A percentile compares a stretch with the other conserved stretches of the same genome.
Conservation (phyloP, 139 green algal species). For the Dunaliella primolecta region DNA sequence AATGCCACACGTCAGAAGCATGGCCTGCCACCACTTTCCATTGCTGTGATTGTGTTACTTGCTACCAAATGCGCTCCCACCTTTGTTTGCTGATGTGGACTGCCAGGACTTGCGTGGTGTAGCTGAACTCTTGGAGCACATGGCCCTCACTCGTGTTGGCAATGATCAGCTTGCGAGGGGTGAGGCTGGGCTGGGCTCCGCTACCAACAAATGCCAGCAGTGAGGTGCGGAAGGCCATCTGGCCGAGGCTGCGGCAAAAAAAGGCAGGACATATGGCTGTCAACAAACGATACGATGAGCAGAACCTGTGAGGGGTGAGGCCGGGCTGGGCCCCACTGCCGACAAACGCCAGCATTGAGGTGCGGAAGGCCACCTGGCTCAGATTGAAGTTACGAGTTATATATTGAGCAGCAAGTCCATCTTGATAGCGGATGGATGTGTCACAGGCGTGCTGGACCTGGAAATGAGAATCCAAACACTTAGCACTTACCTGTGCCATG, state of each 20-base stretch:
- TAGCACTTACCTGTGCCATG: no score
- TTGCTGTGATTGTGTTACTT: no score
- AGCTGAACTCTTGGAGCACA: conserved; percentile 52
- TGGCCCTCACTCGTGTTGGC: conserved; percentile 61
- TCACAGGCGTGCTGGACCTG: no score
- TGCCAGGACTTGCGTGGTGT: conserved; percentile 61
- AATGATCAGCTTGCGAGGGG: conserved; percentile 70
- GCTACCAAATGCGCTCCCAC: no score
- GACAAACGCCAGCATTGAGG: conserved; percentile 73
- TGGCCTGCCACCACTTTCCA: no score
- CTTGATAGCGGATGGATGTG: no score
- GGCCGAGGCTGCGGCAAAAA: conserved; percentile 51
- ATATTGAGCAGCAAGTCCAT: no score
- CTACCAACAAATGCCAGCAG: conserved; percentile 72
- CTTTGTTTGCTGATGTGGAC: conserved; percentile 77
- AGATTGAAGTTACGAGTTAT: no score
- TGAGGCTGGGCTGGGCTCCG: conserved; percentile 74
- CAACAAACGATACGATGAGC: no score
- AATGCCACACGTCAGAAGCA: no score
- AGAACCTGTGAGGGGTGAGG: conserved; percentile 51
- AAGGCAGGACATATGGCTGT: neutral
- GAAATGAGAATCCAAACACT: no score
- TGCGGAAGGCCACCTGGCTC: conserved; percentile 88
- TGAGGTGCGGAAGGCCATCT: conserved; percentile 84
- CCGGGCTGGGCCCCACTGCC: conserved; percentile 70